Evolutionary conservation across 164 flowering plant species (phyloP).

Genomic region (Aristolochia californica): DNA sequence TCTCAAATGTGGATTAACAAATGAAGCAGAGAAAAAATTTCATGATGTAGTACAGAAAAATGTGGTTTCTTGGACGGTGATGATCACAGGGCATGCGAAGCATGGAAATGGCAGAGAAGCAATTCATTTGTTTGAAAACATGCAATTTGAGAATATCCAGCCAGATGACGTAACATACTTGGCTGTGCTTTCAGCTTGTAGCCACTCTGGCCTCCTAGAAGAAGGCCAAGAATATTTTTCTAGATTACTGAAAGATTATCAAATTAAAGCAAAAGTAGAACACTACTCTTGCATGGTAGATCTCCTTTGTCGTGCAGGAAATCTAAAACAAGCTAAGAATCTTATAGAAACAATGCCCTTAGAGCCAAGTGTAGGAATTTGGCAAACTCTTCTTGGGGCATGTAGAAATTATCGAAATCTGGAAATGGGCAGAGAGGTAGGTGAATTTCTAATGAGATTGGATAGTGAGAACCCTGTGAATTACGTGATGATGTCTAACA

Average conservation of each 20-base stretch:
- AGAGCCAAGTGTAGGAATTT: conserved; percentile 48
- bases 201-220: conserved; percentile 66
- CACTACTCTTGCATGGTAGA: conserved; percentile 88
- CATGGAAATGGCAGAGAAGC: conserved; percentile 66
- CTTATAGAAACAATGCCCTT: conserved; percentile 54
- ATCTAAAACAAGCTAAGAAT: conserved; percentile 49
- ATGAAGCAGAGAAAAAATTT: conserved; percentile 49
- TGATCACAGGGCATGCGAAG: conserved; percentile 80
- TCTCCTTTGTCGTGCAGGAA: conserved; percentile 68
- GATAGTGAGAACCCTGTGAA: conserved; percentile 58
- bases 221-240: conserved; percentile 49
- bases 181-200: conserved; percentile 77
- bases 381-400: conserved; percentile 81
- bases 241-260: conserved; percentile 20
- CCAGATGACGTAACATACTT: conserved; percentile 68
- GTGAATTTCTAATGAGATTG: conserved; percentile 42
- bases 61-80: conserved; percentile 67
- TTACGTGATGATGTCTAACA: conserved; percentile 69
- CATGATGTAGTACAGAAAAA: conserved; percentile 28
- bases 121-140: conserved; percentile 35
- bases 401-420: conserved; percentile 63
- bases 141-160: conserved; percentile 31
- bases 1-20: conserved; percentile 58
- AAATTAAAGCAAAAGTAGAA: conserved; percentile 45
- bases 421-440: conserved; percentile 54